Base-by-base conservation (phyloP, 2,329 filamentous ascomycete species). In the Camptophora hylomeconis region DNA sequence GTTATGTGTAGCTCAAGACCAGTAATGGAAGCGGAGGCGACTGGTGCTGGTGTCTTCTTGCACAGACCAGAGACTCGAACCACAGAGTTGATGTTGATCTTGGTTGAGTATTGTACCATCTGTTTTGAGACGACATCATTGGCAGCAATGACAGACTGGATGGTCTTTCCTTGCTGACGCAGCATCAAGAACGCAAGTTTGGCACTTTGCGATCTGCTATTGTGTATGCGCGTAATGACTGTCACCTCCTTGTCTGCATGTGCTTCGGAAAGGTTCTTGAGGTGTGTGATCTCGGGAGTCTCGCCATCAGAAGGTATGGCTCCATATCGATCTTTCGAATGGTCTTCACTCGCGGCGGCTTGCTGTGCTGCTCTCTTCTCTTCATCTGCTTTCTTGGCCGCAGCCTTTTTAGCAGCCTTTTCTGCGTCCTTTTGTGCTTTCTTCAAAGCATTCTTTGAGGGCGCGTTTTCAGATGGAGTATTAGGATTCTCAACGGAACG, bases 181-280 rank as follows among this genome's bases (percentile, higher is more conserved):
- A 95, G 67, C 60, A 89, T 83, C 46, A 94, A 59, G 60, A 94
- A 94, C 22, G 75, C 79, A 62, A 94, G 78, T 65, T 93, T 92
- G 42, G 84, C 83, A 36, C 80, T 77, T 61, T 95, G 87, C 45
- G 79, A 75, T 41, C 87, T 73, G 17, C 80, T 73, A 61, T 92
- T 94, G 54, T 92, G 81, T 20, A 94, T 69, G 63, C 80, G 82
- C 17, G 73, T 82, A 20, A 83, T 70, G 46, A 94, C 66, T 24
- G 73, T 75, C 43, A 94, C 68, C 17, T 72, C 70, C 59, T 80
- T 74, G 45, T 73, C 78, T 24, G 75, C 57, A 52, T 78, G 60
- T 30, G 67, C 60, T 26, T 82, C 72, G 35, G 42, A 49, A 36
- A 92, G 58, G 28, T 67, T 60, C 32, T 67, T 65, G 20, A 92